Evolutionary conservation across 805 yeast genomes (phyloP), one percentile per base, ranked within the genome.

Genomic region (Myxozyma monticola): DNA sequence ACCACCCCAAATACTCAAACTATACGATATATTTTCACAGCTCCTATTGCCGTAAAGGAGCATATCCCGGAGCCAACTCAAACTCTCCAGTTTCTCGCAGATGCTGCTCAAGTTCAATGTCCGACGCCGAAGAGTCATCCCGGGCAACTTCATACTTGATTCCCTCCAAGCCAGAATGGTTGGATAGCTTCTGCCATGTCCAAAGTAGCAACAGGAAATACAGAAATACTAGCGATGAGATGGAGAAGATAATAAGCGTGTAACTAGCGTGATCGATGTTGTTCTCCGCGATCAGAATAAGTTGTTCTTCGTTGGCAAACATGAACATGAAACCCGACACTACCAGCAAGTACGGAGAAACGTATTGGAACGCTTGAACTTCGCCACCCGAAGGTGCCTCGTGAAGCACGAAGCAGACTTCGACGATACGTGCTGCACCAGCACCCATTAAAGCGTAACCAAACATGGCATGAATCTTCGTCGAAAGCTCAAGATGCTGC

Each of bases 231-330:
- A 88, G 57, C 60, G 87, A 85, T 0, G 95, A 90, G 0, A 86
- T 86, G 5, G 90, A 79, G 10, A 81, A 68, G 3, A 85, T 73
- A 4, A 84, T 77, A 69, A 91, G 71, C 31, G 86, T 78, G 67
- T 91, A 91, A 0, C 96, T 80, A 42, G 91, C 81, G 61, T 86
- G 93, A 68, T 87, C 96, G 3, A 96, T 84, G 1, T 88, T 87
- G 59, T 86, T 73, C 58, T 80, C 81, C 45, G 80, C 70, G 1
- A 90, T 88, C 51, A 88, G 71, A 8, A 69, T 68, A 61, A 91
- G 72, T 65, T 90, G 96, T 66, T 91, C 96, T 65, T 90, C 96
- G 56, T 78, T 90, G 20, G 98, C 98, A 24, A 87, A 80, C 96
- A 90, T 90, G 66, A 91, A 91, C 55, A 87, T 63, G 6, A 85